These are phyloP conservation scores for Elaeis guineensis DNA, from an alignment of 176 grass and related monocot species.

Conservation along the genomic window DNA sequence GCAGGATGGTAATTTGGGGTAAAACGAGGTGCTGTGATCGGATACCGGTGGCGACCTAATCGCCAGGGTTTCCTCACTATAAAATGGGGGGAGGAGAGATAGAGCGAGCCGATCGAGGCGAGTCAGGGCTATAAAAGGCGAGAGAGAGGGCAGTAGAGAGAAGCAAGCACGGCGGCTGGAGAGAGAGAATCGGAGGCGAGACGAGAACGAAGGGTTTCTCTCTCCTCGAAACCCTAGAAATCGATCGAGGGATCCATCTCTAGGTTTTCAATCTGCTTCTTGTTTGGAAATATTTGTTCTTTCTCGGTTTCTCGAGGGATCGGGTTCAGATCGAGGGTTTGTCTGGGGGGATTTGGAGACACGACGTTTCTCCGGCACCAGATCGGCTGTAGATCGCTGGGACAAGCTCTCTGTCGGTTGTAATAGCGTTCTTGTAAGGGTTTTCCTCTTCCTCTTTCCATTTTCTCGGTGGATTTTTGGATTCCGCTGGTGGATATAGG, in stretches of 20 bases:
- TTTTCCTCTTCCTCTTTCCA: not conserved
- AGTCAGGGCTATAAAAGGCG: no score
- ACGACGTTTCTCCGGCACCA: not conserved
- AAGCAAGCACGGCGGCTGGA: slow-evolving; percentile 5
- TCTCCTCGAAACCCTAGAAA: slow-evolving; percentile 18
- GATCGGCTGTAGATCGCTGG: not conserved
- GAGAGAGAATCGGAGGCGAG: not conserved
- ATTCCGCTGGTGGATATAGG: not conserved
- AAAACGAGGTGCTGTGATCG: not conserved
- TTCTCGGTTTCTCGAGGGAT: slow-evolving; percentile 1
- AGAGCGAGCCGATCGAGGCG: no score
- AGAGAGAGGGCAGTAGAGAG: not conserved
- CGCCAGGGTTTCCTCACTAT: slow-evolving; percentile 13
- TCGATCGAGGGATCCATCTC: not conserved
- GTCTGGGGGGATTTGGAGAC: not conserved
- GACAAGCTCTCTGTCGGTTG: not conserved
- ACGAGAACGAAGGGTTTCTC: no score
- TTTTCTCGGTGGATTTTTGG: slow-evolving; percentile 6
- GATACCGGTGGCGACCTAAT: not conserved
- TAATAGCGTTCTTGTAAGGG: slow-evolving; percentile 6
- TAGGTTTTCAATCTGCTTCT: not conserved
- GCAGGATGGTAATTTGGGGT: not conserved
- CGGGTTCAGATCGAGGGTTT: slow-evolving; percentile 6
- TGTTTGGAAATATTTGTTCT: not conserved
- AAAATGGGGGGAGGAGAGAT: slow-evolving; percentile 1